A percentile compares a stretch with the other conserved stretches of the same genome.
phyloP scores from a whole-genome alignment of 140 eudicot species.

The Flaveria floridana region DNA sequence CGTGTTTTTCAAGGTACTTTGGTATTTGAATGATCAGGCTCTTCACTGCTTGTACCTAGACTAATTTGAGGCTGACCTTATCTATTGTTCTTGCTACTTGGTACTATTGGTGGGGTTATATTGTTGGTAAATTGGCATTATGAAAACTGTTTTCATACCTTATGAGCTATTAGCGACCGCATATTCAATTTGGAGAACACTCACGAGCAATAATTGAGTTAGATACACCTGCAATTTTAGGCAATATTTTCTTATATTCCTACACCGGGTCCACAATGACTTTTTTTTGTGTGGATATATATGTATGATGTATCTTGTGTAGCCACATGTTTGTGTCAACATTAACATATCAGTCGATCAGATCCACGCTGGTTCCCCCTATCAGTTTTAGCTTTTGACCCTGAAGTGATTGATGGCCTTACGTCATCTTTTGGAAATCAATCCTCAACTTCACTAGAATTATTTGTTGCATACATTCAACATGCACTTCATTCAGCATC shows the following conservation, averaged over 20 bases:
- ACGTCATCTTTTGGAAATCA: background rate
- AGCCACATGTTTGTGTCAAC: background rate
- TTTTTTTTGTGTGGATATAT: constrained; percentile 18
- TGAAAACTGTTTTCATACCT: background rate
- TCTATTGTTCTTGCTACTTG: background rate
- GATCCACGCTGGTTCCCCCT: constrained; percentile 14
- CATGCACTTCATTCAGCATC: constrained; percentile 13
- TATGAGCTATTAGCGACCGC: background rate
- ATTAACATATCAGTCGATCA: background rate
- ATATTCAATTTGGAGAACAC: constrained; percentile 6
- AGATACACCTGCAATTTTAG: constrained; percentile 10
- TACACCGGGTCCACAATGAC: background rate
- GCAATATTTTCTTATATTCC: constrained; percentile 17
- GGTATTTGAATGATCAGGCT: background rate
- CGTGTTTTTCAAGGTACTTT: background rate
- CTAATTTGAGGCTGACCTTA: constrained; percentile 7
- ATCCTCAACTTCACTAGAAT: constrained; percentile 12
- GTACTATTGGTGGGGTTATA: background rate
- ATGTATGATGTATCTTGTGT: background rate
- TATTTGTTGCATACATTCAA: background rate
- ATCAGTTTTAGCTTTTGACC: constrained; percentile 2
- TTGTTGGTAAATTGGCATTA: constrained; percentile 13
- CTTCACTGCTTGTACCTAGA: background rate
- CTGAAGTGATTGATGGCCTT: constrained; percentile 2
- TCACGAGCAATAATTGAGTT: constrained; percentile 2